Percentiles rank a stretch among this genome's conserved stretches.
phyloP scores from a whole-genome alignment of 257 asterid species.

The Nicotiana noctiflora region DNA sequence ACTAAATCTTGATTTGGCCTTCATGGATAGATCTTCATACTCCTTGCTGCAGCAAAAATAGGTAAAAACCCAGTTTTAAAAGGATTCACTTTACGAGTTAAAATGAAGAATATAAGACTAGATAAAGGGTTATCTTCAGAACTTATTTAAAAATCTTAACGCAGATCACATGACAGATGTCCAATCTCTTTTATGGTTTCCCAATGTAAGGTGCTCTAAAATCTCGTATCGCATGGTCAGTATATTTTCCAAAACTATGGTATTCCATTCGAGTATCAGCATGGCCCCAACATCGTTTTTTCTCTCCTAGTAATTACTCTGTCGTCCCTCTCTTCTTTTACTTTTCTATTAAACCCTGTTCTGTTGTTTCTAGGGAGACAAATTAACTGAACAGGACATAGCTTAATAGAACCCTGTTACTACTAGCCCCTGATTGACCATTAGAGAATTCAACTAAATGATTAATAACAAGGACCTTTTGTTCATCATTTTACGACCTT shows the following conservation, averaged over 20 bases:
- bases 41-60: conserved; percentile 40
- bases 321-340: neutral
- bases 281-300: neutral
- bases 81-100: neutral
- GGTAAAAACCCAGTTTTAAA: neutral
- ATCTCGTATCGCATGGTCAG: neutral
- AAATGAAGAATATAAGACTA: neutral
- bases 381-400: neutral
- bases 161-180: neutral
- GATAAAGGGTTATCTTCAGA: neutral
- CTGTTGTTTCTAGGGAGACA: neutral
- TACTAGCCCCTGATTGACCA: neutral
- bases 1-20: conserved; percentile 60
- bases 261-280: neutral
- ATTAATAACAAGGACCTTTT: neutral
- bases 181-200: neutral
- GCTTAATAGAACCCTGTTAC: neutral
- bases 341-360: neutral
- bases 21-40: conserved; percentile 65
- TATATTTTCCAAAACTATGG: neutral
- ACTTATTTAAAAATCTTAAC: neutral
- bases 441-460: neutral
- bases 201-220: neutral
- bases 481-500: neutral
- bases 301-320: neutral